Evolutionary conservation across 148 eudicot species (phyloP).

Genomic region (Drosera capensis): DNA sequence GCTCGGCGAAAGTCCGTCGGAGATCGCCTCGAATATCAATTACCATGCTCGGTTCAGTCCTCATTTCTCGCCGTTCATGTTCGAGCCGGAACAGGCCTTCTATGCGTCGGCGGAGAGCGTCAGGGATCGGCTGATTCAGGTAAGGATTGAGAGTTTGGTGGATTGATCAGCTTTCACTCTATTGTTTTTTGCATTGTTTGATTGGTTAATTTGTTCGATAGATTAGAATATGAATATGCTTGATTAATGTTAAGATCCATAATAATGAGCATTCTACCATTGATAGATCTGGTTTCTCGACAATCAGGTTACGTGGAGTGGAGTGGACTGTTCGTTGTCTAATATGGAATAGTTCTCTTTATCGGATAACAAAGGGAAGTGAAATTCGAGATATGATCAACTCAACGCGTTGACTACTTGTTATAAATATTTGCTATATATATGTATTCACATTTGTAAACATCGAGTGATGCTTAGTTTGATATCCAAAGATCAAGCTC

Average conservation of each 20-base stretch:
- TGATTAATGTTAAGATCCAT: constrained; percentile 2
- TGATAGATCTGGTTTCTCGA: too few relatives aligned
- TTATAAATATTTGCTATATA: too few relatives aligned
- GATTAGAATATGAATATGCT: background rate
- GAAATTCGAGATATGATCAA: too few relatives aligned
- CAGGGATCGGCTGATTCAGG: constrained; percentile 81
- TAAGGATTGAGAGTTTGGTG: constrained; percentile 6
- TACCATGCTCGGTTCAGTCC: constrained; percentile 88
- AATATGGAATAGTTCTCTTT: too few relatives aligned
- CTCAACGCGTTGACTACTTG: too few relatives aligned
- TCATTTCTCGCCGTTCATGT: constrained; percentile 87
- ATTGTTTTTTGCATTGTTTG: background rate
- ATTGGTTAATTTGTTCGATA: background rate
- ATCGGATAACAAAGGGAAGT: too few relatives aligned
- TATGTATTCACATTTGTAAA: too few relatives aligned
- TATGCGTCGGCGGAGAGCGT: constrained; percentile 97
- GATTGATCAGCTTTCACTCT: background rate
- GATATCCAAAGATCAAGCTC: too few relatives aligned
- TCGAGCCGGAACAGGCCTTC: constrained; percentile 90
- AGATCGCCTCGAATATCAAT: constrained; percentile 79
- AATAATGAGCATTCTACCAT: too few relatives aligned
- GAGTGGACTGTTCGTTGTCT: too few relatives aligned
- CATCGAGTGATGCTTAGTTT: too few relatives aligned
- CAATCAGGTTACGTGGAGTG: too few relatives aligned
- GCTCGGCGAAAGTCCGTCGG: constrained; percentile 37